These are phyloP conservation scores for Yamadazyma olivae DNA, from an alignment of 805 yeast species.

Conservation along the genomic window DNA sequence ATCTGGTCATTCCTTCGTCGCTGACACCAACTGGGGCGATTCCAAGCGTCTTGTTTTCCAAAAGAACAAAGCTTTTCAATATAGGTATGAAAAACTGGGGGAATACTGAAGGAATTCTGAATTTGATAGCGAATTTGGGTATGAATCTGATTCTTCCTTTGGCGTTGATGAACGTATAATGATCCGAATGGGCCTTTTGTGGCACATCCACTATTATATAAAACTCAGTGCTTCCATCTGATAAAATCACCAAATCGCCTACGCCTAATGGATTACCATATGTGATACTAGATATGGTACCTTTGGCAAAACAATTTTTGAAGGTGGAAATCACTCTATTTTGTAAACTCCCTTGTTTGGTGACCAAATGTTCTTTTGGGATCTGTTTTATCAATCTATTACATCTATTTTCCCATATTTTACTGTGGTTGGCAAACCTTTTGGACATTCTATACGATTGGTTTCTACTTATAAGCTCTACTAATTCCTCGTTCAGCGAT, in stretches of 20 bases:
- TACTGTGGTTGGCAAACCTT: neutral
- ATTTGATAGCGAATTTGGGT: constrained; percentile 40
- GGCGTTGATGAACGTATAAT: constrained; percentile 54
- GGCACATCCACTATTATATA: constrained; percentile 59
- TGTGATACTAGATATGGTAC: constrained; percentile 15
- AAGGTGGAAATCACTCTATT: constrained; percentile 2
- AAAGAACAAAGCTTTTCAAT: constrained; percentile 20
- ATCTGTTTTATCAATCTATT: neutral
- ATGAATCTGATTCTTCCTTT: constrained; percentile 57
- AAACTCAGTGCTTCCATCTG: constrained; percentile 42
- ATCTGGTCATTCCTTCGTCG: constrained; percentile 26
- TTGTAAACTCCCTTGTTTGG: neutral
- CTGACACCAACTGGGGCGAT: constrained; percentile 38
- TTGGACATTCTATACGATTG: neutral
- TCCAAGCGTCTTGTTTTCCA: constrained; percentile 28
- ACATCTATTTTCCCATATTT: neutral
- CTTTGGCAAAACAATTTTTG: constrained; percentile 10
- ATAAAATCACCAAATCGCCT: constrained; percentile 65
- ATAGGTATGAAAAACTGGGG: constrained; percentile 24
- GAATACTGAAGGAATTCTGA: constrained; percentile 55
- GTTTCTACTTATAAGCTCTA: neutral
- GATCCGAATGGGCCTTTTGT: constrained; percentile 41
- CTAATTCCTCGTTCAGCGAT: constrained; percentile 13
- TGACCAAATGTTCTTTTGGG: constrained; percentile 3
- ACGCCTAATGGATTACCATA: constrained; percentile 29